Base-by-base conservation (phyloP, 257 asterid genomes). In the Orobanche coerulescens region DNA sequence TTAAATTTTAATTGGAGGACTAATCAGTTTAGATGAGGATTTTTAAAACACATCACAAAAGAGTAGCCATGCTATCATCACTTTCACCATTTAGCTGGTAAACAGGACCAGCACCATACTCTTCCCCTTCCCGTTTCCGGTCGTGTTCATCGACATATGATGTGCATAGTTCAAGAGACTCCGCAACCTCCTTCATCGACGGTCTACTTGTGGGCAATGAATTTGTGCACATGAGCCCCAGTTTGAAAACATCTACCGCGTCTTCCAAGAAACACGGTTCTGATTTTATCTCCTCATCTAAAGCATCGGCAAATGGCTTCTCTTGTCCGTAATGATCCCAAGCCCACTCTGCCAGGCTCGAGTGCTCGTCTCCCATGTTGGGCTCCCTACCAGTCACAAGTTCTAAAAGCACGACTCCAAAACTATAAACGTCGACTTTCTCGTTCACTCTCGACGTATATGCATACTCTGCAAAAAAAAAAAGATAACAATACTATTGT, bases 341-440 rank as follows among this genome's bases (percentile, higher is more conserved):
- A 0, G 94, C 88, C 96, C 96, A 92, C 49, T 84, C 94, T 5
- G 82, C 94, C 4, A 92, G 12, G 94, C 80, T 2, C 86, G 75
- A 13, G 60, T 67, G 8, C 73, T 81, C 95, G 16, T 82, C 94
- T 14, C 98, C 98, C 6, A 67, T 44, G 13, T 81, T 81, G 11
- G 94, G 87, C 75, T 84, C 91, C 68, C 69, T 81, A 62, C 98
- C 94, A 0, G 95, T 88, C 22, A 82, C 78, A 51, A 92, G 59
- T 62, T 92, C 98, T 50, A 92, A 75, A 48, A 88, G 95, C 58
- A 92, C 59, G 53, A 86, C 98, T 11, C 98, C 98, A 25, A 86
- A 92, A 53, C 96, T 82, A 59, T 78, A 92, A 52, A 92, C 96
- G 24, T 92, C 98, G 19, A 88, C 73, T 85, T 88, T 92, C 84